A percentile compares a stretch with the other conserved stretches of the same genome.
Evolutionary conservation across 2,329 filamentous ascomycete genomes (phyloP).

Genomic region (Hirsutella minnesotensis): DNA sequence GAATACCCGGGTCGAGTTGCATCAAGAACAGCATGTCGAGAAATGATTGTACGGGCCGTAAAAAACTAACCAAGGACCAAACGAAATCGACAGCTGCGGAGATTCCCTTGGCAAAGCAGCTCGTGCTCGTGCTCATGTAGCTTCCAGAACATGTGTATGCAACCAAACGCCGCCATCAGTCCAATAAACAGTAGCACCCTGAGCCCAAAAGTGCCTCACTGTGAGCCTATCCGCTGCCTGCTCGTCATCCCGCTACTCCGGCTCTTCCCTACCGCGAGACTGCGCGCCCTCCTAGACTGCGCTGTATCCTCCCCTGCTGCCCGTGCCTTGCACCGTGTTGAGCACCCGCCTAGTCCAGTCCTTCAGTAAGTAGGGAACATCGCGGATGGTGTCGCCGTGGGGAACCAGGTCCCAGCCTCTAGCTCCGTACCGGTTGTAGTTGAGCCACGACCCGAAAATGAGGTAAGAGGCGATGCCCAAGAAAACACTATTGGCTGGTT

Average conservation of each 20-base stretch:
- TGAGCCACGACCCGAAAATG: slow-evolving; percentile 97
- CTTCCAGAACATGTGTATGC: not conserved
- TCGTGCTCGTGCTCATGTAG: no score
- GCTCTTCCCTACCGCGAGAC: not conserved
- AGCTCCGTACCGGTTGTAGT: slow-evolving; percentile 94
- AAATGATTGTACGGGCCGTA: no score
- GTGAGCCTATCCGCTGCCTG: not conserved
- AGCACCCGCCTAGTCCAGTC: slow-evolving; percentile 74
- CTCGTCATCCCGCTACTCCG: not conserved
- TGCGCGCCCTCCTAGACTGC: slow-evolving; percentile 51
- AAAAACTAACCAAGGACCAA: no score
- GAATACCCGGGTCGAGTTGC: no score
- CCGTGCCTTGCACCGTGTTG: slow-evolving; percentile 73
- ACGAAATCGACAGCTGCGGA: no score
- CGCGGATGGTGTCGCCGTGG: slow-evolving; percentile 83
- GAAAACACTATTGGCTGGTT: slow-evolving; percentile 52
- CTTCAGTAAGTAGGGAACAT: slow-evolving; percentile 83
- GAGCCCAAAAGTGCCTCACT: no score
- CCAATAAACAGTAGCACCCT: no score
- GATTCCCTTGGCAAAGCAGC: no score
- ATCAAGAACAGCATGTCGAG: no score
- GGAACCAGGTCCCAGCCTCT: slow-evolving; percentile 91
- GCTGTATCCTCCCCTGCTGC: slow-evolving; percentile 83
- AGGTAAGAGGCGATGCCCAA: slow-evolving; percentile 78
- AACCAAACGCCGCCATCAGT: not conserved